Base-by-base conservation (phyloP, 148 eudicot species). In the Diospyros kaki region DNA sequence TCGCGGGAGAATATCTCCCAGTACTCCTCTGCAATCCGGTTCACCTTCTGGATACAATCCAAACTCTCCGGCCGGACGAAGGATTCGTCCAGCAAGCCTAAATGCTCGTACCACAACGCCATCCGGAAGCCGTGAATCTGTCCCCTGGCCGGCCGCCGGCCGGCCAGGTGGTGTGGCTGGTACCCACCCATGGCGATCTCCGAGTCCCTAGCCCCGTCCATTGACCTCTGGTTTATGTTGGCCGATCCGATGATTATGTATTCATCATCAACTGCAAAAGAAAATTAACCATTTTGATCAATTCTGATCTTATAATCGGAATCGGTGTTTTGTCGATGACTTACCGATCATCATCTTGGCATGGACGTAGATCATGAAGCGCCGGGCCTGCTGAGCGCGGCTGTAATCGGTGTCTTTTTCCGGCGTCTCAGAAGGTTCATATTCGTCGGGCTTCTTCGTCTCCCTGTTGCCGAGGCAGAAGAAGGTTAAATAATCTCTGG, bases 281-380 rank as follows among this genome's bases (percentile, higher is more conserved):
- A 56, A 64, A 58, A 46, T 5, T 5, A 46, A 43, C 43, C 2
- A 6, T 44, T 64, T 5, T 42, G 28, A 28, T 28, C 4, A 48
- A 48, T 48, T 48, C 8, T 48, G 52, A 48, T 48, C 52, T 8
- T 28, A 28, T 28, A 28, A 28, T 48, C 52, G 52, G 8, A 48
- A 48, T 4, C 8, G 8, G 8, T 4, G 6, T 4, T 48, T 48
- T 48, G 52, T 4, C 10, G 39, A 51, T 68, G 38, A 43, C n/a
- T 68, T 75, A 86, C 89, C 89, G 81, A 86, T 86, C 89, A 86
- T 86, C 85, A 73, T 84, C 66, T 86, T 86, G 76, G 89, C 87
- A 82, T 86, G 82, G 11, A 68, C 71, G 44, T 68, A 68, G 43
- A 68, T 68, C 71, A 68, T 68, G 71, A 86, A 86, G 60, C 89